Percentiles rank a stretch among this genome's conserved stretches.
Conservation (phyloP, 1,284 basidiomycete species). For the Boletus chippewaensis region DNA sequence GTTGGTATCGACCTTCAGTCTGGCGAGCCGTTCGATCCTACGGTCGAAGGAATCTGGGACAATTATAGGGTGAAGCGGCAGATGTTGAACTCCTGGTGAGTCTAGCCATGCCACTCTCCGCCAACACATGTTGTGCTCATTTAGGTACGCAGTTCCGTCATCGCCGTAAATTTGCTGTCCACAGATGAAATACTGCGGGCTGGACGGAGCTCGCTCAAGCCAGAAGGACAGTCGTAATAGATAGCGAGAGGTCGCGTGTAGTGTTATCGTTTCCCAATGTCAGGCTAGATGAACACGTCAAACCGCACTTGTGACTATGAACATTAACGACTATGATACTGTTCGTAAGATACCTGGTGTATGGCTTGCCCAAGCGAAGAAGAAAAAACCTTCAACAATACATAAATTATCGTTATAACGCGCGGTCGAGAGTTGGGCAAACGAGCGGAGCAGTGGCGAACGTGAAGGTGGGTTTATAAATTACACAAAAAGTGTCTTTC, state of each 20-base stretch:
- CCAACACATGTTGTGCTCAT: constrained; percentile 20
- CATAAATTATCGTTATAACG: constrained; percentile 29
- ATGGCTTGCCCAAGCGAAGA: constrained; percentile 7
- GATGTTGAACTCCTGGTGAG: constrained; percentile 94
- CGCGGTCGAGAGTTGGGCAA: constrained; percentile 16
- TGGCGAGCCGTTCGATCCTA: constrained; percentile 95
- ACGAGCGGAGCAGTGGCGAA: constrained; percentile 17
- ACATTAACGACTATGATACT: constrained; percentile 31
- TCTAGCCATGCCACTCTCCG: constrained; percentile 13
- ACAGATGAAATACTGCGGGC: constrained; percentile 96
- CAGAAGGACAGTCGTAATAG: constrained; percentile 63
- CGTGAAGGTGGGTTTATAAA: constrained; percentile 18
- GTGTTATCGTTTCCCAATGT: constrained; percentile 21
- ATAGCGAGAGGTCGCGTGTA: constrained; percentile 15
- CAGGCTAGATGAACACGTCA: constrained; percentile 14
- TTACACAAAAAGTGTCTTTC: constrained; percentile 21
- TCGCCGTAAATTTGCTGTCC: constrained; percentile 91
- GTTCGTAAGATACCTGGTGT: constrained; percentile 24
- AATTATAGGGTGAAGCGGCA: constrained; percentile 99
- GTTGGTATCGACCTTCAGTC: constrained; percentile 92
- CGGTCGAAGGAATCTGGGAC: constrained; percentile 95
- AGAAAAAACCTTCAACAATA: constrained; percentile 5
- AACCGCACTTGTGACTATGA: constrained; percentile 24
- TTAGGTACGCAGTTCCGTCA: constrained; percentile 72
- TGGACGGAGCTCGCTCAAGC: constrained; percentile 82